These are phyloP conservation scores for Euryodendron excelsum DNA, from an alignment of 148 eudicot species.

Conservation along the genomic window DNA sequence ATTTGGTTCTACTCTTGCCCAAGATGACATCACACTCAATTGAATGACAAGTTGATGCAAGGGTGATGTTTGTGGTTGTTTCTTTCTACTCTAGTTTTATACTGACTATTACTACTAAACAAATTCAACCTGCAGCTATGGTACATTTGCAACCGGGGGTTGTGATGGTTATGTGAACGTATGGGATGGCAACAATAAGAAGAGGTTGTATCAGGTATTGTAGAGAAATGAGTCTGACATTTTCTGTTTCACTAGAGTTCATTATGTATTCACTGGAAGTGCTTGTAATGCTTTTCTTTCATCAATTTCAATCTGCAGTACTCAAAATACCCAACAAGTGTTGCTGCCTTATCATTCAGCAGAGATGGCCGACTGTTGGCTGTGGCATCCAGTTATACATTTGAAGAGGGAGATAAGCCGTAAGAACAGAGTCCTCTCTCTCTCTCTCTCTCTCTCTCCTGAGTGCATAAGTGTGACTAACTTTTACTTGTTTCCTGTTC, in stretches of 20 bases:
- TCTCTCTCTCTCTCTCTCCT: slow-evolving; percentile 4
- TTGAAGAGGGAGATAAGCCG: slow-evolving; percentile 89
- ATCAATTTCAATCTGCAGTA: slow-evolving; percentile 46
- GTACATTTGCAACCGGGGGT: slow-evolving; percentile 97
- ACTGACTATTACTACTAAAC: neutral
- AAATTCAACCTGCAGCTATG: slow-evolving; percentile 59
- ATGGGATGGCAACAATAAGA: slow-evolving; percentile 99
- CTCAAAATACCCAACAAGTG: slow-evolving; percentile 75
- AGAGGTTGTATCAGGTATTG: slow-evolving; percentile 90
- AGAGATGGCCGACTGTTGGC: slow-evolving; percentile 84
- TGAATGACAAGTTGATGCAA: neutral
- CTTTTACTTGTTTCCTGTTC: neutral
- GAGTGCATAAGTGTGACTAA: neutral
- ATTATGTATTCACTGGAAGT: neutral
- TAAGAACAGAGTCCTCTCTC: slow-evolving; percentile 33
- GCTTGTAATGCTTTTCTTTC: neutral
- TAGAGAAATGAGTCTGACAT: neutral
- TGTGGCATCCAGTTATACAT: slow-evolving; percentile 92
- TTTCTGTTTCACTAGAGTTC: neutral
- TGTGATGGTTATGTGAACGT: slow-evolving; percentile 95
- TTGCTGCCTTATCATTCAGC: slow-evolving; percentile 90
- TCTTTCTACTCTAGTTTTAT: neutral
- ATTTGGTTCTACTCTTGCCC: neutral
- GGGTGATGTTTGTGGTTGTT: neutral
- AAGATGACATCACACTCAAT: neutral